A percentile compares a stretch with the other conserved stretches of the same genome.
phyloP scores from a whole-genome alignment of 176 grass and related monocot species.

The Avena sativa region DNA sequence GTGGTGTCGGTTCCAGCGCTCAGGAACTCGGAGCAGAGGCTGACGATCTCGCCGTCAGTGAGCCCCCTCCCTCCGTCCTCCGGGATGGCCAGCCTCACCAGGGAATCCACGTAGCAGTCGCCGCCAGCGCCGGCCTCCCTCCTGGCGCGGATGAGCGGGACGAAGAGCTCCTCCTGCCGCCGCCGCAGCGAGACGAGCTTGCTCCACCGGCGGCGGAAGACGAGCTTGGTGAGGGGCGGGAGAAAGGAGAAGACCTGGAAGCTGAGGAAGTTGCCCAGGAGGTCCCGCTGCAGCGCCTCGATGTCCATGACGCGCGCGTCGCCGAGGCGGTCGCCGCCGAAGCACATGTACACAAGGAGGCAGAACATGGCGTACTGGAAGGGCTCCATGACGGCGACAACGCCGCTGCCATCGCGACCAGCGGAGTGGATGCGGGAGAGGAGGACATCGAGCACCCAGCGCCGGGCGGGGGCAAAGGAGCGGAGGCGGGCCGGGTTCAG shows the following conservation, averaged over 20 bases:
- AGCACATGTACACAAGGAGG: slow-evolving; percentile 78
- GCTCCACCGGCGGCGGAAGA: slow-evolving; percentile 61
- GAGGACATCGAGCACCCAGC: slow-evolving; percentile 54
- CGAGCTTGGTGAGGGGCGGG: slow-evolving; percentile 57
- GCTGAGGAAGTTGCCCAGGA: slow-evolving; percentile 47
- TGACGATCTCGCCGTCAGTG: slow-evolving; percentile 54
- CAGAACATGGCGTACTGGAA: slow-evolving; percentile 84
- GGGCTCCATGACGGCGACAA: slow-evolving; percentile 55
- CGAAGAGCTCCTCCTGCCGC: slow-evolving; percentile 57
- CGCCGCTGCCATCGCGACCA: background rate
- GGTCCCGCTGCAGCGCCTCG: slow-evolving; percentile 46
- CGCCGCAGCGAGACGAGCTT: slow-evolving; percentile 51
- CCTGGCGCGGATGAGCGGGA: slow-evolving; percentile 52
- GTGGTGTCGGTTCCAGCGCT: slow-evolving; percentile 62
- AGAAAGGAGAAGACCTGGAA: slow-evolving; percentile 56
- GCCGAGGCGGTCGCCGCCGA: slow-evolving; percentile 56
- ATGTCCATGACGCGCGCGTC: slow-evolving; percentile 42
- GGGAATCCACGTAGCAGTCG: slow-evolving; percentile 45
- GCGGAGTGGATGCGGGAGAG: slow-evolving; percentile 23
- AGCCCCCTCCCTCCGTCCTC: slow-evolving; percentile 41
- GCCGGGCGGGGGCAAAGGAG: slow-evolving; percentile 43
- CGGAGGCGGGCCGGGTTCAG: slow-evolving; percentile 61
- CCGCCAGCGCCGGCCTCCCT: slow-evolving; percentile 34
- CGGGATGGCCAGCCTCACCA: slow-evolving; percentile 38
- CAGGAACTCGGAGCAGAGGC: slow-evolving; percentile 65